A percentile compares a stretch with the other conserved stretches of the same genome.
phyloP scores from a whole-genome alignment of 306 rosid species.

The Malus orientalis region DNA sequence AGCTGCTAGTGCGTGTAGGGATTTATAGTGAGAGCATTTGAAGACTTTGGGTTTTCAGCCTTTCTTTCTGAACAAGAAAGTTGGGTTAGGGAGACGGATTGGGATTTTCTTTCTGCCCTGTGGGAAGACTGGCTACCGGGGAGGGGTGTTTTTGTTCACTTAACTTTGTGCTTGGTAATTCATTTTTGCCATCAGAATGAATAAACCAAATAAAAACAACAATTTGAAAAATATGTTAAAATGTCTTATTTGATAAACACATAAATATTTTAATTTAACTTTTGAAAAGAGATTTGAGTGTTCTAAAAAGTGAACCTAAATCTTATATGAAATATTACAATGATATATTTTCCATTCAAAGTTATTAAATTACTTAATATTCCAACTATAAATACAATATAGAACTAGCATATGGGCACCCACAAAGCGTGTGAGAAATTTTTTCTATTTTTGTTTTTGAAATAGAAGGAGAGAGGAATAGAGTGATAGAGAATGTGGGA shows the following conservation, averaged over 20 bases:
- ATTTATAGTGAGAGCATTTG: not conserved
- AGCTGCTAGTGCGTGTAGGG: not conserved
- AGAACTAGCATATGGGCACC: too few relatives aligned
- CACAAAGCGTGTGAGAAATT: too few relatives aligned
- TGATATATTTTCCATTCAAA: not conserved
- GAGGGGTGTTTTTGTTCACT: not conserved
- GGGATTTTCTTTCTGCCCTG: not conserved
- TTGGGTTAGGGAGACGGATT: not conserved
- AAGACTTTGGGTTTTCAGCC: not conserved
- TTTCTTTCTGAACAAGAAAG: conserved; percentile 31
- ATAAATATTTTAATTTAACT: too few relatives aligned
- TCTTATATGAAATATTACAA: not conserved
- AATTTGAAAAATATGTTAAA: too few relatives aligned
- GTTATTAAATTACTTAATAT: not conserved
- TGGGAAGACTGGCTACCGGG: conserved; percentile 9
- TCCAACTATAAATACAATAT: not conserved
- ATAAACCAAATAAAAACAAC: too few relatives aligned
- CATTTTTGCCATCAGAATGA: too few relatives aligned
- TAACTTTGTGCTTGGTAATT: not conserved
- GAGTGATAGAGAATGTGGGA: too few relatives aligned
- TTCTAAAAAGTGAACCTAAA: not conserved
- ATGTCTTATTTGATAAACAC: too few relatives aligned
- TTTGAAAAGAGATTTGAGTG: not conserved
- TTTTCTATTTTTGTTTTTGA: too few relatives aligned
- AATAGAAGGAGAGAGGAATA: too few relatives aligned